Evolutionary conservation across 352 stramenopile genomes (phyloP).

Genomic region (Phytophthora foliorum): DNA sequence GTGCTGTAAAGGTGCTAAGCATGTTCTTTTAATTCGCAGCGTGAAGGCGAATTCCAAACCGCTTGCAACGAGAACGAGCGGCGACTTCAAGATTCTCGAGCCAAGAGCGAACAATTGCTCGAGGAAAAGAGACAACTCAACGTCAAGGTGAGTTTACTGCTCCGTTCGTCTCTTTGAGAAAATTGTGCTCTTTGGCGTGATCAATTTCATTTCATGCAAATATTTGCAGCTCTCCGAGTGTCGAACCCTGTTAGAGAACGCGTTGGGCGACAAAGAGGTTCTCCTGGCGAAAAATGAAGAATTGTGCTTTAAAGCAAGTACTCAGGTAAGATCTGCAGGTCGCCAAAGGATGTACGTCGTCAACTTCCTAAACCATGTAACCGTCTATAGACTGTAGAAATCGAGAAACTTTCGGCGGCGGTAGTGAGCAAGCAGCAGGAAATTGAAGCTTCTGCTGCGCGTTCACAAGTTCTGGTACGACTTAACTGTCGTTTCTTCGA

Average conservation of each 20-base stretch:
- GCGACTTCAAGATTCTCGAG: slow-evolving; percentile 8
- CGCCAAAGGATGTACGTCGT: background rate
- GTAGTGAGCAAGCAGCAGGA: slow-evolving; percentile 44
- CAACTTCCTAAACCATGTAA: background rate
- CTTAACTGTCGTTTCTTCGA: background rate
- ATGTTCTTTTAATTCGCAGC: slow-evolving; percentile 10
- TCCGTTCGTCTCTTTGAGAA: background rate
- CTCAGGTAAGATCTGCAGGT: slow-evolving; percentile 25
- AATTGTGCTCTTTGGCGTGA: background rate
- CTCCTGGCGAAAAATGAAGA: slow-evolving; percentile 33
- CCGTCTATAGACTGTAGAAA: slow-evolving; percentile 28
- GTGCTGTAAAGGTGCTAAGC: background rate
- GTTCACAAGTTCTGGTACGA: slow-evolving; percentile 37
- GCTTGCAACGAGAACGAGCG: slow-evolving; percentile 21
- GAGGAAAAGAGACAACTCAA: slow-evolving; percentile 29
- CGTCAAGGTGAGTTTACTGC: slow-evolving; percentile 24
- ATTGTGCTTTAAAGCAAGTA: slow-evolving; percentile 7
- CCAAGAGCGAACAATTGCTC: slow-evolving; percentile 17
- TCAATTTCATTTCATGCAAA: background rate
- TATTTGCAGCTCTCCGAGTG: slow-evolving; percentile 21
- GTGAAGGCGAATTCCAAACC: slow-evolving; percentile 14
- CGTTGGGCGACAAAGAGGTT: slow-evolving; percentile 26
- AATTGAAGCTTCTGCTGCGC: slow-evolving; percentile 21
- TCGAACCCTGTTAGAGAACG: slow-evolving; percentile 23
- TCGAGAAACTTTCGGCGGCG: slow-evolving; percentile 23